A percentile compares a stretch with the other conserved stretches of the same genome.
Conservation (phyloP, 805 yeast genomes). For the Ogataea paraovalis region DNA sequence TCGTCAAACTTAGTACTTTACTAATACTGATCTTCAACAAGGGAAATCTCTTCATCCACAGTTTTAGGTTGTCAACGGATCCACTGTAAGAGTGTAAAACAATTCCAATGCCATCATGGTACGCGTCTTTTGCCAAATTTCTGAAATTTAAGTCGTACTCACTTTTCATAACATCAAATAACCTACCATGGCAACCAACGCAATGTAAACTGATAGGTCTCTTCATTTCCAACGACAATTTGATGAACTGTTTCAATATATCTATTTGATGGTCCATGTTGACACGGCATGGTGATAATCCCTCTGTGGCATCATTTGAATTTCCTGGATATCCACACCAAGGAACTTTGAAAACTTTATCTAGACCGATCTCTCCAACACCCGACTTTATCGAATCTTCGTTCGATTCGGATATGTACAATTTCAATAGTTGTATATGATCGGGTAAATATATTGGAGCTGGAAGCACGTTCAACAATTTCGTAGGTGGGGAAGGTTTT, state of each 20-base stretch:
- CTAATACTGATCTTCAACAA: slow-evolving; percentile 35
- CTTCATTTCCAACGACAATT: slow-evolving; percentile 44
- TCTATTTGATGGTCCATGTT: slow-evolving; percentile 59
- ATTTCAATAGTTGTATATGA: slow-evolving; percentile 33
- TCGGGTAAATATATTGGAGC: slow-evolving; percentile 46
- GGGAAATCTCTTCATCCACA: slow-evolving; percentile 39
- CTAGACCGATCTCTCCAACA: slow-evolving; percentile 92
- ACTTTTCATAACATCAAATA: slow-evolving; percentile 39
- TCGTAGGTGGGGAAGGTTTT: slow-evolving; percentile 33
- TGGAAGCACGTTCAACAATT: slow-evolving; percentile 50
- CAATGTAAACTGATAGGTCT: slow-evolving; percentile 75
- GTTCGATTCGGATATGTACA: slow-evolving; percentile 23
- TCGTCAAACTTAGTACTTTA: slow-evolving; percentile 24
- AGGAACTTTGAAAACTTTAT: slow-evolving; percentile 70
- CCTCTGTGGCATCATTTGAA: slow-evolving; percentile 1
- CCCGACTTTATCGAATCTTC: slow-evolving; percentile 27
- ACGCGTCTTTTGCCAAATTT: slow-evolving; percentile 20
- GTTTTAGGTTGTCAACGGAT: slow-evolving; percentile 59
- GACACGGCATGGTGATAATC: slow-evolving; percentile 42
- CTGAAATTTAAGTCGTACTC: not conserved
- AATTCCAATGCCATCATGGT: slow-evolving; percentile 34
- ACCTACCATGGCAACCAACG: slow-evolving; percentile 70
- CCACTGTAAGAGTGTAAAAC: slow-evolving; percentile 88
- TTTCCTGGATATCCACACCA: slow-evolving; percentile 48
- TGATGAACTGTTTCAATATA: slow-evolving; percentile 48